Base-by-base conservation (phyloP, 768 basidiomycete genomes). In the Boletus tomentosulus region DNA sequence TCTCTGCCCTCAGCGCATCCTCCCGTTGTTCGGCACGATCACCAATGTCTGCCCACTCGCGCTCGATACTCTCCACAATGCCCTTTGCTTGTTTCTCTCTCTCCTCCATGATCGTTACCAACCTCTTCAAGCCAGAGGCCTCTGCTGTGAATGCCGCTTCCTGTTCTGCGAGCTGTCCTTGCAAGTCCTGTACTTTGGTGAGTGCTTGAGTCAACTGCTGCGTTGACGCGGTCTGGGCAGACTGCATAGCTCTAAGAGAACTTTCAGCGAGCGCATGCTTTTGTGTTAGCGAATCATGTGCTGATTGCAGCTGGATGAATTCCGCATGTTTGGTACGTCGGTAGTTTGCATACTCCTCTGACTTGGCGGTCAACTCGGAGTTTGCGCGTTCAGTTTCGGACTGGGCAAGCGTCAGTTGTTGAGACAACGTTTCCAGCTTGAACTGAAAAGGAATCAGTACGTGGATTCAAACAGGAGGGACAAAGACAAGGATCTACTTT, bases 91-190 rank as follows among this genome's bases (percentile, higher is more conserved):
- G 88, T 49, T 85, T 83, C 66, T 94, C 92, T 35, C 94, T 80
- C 53, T 87, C 87, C 67, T 98, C 92, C 77, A 97, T 85, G 76
- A 94, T 82, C 7, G 79, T 73, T 11, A 94, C 86, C 16, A 97
- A 76, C 30, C 92, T 79, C 54, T 82, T 81, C 59, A 94, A 71
- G 12, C 84, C 82, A 38, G 79, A 83, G 2, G 85, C 84, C 66
- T 98, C 94, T 53, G 78, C 81, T 0, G 86, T 78, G 66, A 91
- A 95, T 2, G 84, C 84, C 1, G 86, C 84, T 61, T 96, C 92
- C 61, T 91, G 87, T 61, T 91, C 89, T 3, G 90, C 92, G 12
- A 94, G 75, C 57, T 86, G 85, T 6, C 86, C 83, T 34, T 83
- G 84, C 37, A 95, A 76, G 52, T 84, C 83, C 60, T 90, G 85